Evolutionary conservation across 2,329 filamentous ascomycete species (phyloP).

Genomic region (Cryphonectria radicalis): DNA sequence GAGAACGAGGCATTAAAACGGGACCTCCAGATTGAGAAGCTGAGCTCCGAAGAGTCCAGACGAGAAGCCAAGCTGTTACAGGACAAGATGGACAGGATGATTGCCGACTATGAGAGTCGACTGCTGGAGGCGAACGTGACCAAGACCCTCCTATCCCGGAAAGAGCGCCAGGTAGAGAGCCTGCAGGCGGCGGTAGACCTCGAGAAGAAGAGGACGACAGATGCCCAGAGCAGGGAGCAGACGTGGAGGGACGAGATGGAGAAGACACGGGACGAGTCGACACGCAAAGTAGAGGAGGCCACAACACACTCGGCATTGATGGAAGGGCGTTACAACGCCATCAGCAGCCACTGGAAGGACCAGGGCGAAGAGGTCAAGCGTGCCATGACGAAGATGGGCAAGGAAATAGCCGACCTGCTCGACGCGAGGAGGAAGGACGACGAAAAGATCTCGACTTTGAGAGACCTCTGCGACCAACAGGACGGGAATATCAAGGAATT

Average conservation of each 20-base stretch:
- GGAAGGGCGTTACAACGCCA: conserved; percentile 71
- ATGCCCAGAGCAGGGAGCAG: conserved; percentile 63
- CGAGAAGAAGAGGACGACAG: conserved; percentile 65
- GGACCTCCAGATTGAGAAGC: conserved; percentile 68
- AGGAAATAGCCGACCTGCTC: conserved; percentile 59
- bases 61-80: conserved; percentile 69
- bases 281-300: conserved; percentile 68
- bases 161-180: conserved; percentile 75
- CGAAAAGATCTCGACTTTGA: conserved; percentile 65
- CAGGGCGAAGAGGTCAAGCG: conserved; percentile 65
- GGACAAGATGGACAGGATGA: conserved; percentile 71
- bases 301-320: conserved; percentile 67
- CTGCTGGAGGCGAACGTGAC: conserved; percentile 73
- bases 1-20: conserved; percentile 80
- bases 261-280: conserved; percentile 61
- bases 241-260: conserved; percentile 68
- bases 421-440: conserved; percentile 63
- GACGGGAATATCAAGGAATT: conserved; percentile 68
- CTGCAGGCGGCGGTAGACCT: conserved; percentile 66
- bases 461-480: conserved; percentile 74
- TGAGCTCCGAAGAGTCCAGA: conserved; percentile 72
- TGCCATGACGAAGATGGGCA: conserved; percentile 52
- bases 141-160: conserved; percentile 70
- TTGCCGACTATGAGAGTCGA: conserved; percentile 70
- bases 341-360: conserved; percentile 68